phyloP scores from a whole-genome alignment of 768 basidiomycete species.

The Leccinum obscurum region DNA sequence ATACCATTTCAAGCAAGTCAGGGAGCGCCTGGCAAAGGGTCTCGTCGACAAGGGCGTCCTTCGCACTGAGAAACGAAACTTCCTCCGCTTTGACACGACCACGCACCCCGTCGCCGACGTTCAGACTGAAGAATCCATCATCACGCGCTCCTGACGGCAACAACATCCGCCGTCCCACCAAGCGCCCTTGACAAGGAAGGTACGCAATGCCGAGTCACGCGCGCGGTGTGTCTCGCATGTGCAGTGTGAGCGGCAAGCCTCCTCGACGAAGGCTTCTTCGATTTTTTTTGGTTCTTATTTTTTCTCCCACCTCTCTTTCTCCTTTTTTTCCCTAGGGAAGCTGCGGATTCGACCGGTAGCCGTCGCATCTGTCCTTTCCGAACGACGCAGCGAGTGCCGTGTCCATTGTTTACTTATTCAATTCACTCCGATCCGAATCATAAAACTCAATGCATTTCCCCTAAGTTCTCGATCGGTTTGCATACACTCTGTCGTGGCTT shows the following conservation, averaged over 20 bases:
- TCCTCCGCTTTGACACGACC: constrained; percentile 99
- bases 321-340: neutral
- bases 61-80: constrained; percentile 99
- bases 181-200: constrained; percentile 74
- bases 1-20: constrained; percentile 97
- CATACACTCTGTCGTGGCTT: neutral
- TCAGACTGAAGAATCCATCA: constrained; percentile 82
- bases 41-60: constrained; percentile 98
- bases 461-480: neutral
- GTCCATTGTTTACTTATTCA: neutral
- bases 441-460: neutral
- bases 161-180: constrained; percentile 77
- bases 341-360: neutral
- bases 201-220: constrained; percentile 73
- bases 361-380: neutral
- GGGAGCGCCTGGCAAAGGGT: constrained; percentile 95
- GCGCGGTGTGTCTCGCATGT: constrained; percentile 85
- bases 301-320: neutral
- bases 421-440: neutral
- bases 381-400: neutral
- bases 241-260: constrained; percentile 95
- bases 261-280: constrained; percentile 56
- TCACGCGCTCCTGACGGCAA: constrained; percentile 77
- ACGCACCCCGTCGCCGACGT: constrained; percentile 97
- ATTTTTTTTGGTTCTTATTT: neutral